These are phyloP conservation scores for Mucor irregularis DNA, from an alignment of 371 early-diverging fungal species.

Conservation along the genomic window DNA sequence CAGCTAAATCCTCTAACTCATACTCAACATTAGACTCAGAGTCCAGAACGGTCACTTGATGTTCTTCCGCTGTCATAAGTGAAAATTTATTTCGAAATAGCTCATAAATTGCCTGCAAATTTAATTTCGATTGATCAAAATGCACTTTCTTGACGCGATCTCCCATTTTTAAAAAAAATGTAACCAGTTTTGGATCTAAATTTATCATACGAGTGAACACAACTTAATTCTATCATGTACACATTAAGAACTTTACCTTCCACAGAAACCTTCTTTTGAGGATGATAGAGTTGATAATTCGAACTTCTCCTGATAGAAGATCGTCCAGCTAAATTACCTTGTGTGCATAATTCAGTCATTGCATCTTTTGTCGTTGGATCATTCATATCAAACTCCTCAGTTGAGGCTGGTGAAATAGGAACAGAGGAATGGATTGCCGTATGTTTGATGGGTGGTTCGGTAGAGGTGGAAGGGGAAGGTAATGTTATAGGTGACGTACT, in stretches of 20 bases:
- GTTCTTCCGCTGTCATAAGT: conserved; percentile 8
- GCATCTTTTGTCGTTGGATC: conserved; percentile 35
- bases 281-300: not conserved
- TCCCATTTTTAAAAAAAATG: conserved; percentile 50
- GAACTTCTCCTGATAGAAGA: conserved; percentile 31
- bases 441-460: conserved; percentile 5
- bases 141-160: conserved; percentile 50
- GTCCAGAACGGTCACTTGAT: conserved; percentile 62
- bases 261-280: not conserved
- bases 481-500: not conserved
- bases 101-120: conserved; percentile 38
- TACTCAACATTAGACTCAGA: conserved; percentile 51
- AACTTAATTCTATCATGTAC: not conserved
- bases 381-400: conserved; percentile 30
- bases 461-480: conserved; percentile 1
- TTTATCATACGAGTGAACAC: not conserved
- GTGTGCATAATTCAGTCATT: conserved; percentile 22
- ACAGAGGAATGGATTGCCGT: not conserved
- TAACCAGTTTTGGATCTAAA: not conserved
- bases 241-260: too few species aligned
- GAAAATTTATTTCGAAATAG: conserved; percentile 52
- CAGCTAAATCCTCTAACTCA: conserved; percentile 60
- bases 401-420: conserved; percentile 9
- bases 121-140: conserved; percentile 31
- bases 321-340: conserved; percentile 26